Conservation (phyloP, 441 rosid species). For the Mallotus repandus region DNA sequence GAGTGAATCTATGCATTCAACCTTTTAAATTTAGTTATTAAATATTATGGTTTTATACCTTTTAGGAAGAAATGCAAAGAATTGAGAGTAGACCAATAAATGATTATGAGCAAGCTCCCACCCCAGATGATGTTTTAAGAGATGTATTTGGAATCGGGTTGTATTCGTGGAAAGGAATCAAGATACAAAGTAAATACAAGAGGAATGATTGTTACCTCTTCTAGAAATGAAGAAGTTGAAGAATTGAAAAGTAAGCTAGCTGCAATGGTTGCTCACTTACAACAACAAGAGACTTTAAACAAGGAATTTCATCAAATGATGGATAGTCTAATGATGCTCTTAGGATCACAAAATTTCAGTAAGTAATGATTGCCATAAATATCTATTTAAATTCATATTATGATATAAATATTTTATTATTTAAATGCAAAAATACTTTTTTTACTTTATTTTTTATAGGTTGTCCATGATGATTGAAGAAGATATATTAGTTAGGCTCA, state of each 20-base stretch:
- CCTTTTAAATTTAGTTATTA: background rate
- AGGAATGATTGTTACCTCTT: background rate
- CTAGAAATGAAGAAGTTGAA: background rate
- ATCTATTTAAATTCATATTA: no score
- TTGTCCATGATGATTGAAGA: no score
- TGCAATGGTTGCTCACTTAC: background rate
- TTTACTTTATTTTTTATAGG: no score
- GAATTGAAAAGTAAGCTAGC: background rate
- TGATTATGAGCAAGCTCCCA: background rate
- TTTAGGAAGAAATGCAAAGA: constrained; percentile 3
- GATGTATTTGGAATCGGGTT: background rate
- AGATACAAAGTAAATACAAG: background rate
- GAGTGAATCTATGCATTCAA: no score
- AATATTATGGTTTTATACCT: background rate
- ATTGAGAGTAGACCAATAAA: background rate
- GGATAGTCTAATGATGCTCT: no score
- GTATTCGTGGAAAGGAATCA: background rate
- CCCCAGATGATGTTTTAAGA: background rate
- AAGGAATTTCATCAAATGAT: background rate
- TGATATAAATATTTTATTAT: no score
- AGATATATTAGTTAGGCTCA: no score
- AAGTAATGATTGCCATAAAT: no score
- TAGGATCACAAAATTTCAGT: no score
- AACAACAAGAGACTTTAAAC: background rate
- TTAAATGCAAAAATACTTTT: no score